A percentile compares a stretch with the other conserved stretches of the same genome.
phyloP scores from a whole-genome alignment of 2,329 filamentous ascomycete species.

The Acrodontium crateriforme region DNA sequence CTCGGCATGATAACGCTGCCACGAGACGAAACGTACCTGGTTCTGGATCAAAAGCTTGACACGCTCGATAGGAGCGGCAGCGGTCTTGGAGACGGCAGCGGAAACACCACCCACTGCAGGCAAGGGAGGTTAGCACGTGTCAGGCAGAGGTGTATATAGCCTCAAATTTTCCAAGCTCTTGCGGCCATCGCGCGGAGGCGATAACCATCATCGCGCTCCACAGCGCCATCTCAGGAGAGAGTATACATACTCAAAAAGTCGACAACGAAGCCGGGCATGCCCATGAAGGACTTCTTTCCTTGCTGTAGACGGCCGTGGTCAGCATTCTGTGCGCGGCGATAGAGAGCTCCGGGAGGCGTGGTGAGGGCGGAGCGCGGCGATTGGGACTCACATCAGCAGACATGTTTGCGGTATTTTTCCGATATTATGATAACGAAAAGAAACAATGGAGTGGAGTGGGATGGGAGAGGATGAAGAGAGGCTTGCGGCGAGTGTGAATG shows the following conservation, averaged over 20 bases:
- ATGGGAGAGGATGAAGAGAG: too few species aligned
- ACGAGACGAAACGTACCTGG: constrained; percentile 56
- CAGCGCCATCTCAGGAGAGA: constrained; percentile 1
- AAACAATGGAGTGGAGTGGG: too few species aligned
- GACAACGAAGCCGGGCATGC: constrained; percentile 63
- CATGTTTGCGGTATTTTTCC: too few species aligned
- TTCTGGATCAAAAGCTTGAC: constrained; percentile 99
- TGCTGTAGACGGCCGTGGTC: neutral
- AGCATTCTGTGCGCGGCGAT: neutral
- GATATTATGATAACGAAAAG: too few species aligned
- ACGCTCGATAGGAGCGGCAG: constrained; percentile 99
- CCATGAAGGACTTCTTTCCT: constrained; percentile 11
- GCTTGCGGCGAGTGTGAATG: too few species aligned
- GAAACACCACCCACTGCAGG: constrained; percentile 97
- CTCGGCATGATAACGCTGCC: too few species aligned
- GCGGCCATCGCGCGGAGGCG: constrained; percentile 10
- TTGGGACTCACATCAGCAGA: too few species aligned
- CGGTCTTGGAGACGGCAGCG: constrained; percentile 99
- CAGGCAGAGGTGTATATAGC: constrained; percentile 26
- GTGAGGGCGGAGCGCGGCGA: too few species aligned
- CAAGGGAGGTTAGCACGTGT: too few species aligned
- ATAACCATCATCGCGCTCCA: neutral
- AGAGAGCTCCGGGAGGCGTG: too few species aligned
- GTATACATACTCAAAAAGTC: constrained; percentile 92
- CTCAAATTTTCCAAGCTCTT: constrained; percentile 15